These are phyloP conservation scores for Tremellales sp. DNA, from an alignment of 1,284 basidiomycete genomes.

Conservation along the genomic window DNA sequence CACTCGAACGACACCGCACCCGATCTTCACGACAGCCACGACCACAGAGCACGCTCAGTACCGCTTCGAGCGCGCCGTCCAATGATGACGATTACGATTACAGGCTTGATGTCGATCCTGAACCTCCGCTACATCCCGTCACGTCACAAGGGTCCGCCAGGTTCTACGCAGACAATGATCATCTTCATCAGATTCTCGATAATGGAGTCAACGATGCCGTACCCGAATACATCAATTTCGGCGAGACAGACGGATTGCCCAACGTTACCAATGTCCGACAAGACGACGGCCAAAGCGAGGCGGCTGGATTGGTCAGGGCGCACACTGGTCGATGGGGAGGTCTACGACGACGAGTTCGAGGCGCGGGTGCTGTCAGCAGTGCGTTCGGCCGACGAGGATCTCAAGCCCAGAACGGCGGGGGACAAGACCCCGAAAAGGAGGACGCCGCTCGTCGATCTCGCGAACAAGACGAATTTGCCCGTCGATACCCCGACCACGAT, in stretches of 20 bases:
- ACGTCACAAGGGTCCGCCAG: slow-evolving; percentile 3
- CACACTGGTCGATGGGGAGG: slow-evolving; percentile 47
- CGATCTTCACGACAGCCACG: slow-evolving; percentile 10
- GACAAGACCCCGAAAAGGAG: slow-evolving; percentile 29
- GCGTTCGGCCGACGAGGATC: slow-evolving; percentile 14
- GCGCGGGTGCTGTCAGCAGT: slow-evolving; percentile 18
- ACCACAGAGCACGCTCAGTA: slow-evolving; percentile 22
- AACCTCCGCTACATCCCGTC: slow-evolving; percentile 3
- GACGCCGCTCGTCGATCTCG: slow-evolving; percentile 15
- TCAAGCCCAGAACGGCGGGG: background rate
- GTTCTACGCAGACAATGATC: slow-evolving; percentile 5
- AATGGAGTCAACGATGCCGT: slow-evolving; percentile 31
- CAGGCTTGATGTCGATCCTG: slow-evolving; percentile 38
- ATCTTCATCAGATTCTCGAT: slow-evolving; percentile 22
- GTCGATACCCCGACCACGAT: slow-evolving; percentile 20
- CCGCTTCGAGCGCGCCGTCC: slow-evolving; percentile 8
- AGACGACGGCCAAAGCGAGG: slow-evolving; percentile 17
- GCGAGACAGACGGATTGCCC: slow-evolving; percentile 51
- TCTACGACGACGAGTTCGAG: slow-evolving; percentile 38
- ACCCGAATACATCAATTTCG: slow-evolving; percentile 45
- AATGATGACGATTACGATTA: slow-evolving; percentile 47
- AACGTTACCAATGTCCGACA: slow-evolving; percentile 21
- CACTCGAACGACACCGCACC: slow-evolving; percentile 33
- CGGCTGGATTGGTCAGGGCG: slow-evolving; percentile 46
- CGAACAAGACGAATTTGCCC: slow-evolving; percentile 26